Percentiles rank a stretch among this genome's conserved stretches.
Conservation (phyloP, 495 filamentous ascomycete species). For the Talaromyces trachyspermus region DNA sequence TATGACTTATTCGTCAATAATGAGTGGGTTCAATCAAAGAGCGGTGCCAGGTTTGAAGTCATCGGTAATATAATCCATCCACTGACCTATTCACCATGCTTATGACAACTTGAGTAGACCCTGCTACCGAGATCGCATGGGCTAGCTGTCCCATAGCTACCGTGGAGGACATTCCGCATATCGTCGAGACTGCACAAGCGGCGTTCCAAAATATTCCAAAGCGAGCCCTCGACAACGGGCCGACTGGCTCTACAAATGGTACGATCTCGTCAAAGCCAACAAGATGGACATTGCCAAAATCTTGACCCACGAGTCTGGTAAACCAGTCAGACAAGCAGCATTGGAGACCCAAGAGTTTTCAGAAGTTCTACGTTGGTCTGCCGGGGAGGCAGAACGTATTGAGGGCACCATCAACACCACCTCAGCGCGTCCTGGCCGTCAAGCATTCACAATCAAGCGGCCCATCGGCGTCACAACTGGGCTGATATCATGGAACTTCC, state of each 20-base stretch:
- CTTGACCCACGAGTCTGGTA: conserved; percentile 42
- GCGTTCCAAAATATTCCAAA: conserved; percentile 58
- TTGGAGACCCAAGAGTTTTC: conserved; percentile 41
- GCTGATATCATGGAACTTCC: conserved; percentile 40
- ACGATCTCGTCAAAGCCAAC: conserved; percentile 26
- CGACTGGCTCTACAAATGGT: conserved; percentile 16
- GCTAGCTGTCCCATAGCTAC: conserved; percentile 55
- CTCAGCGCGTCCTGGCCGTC: conserved; percentile 24
- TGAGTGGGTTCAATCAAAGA: conserved; percentile 56
- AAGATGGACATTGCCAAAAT: conserved; percentile 39
- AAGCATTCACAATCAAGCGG: conserved; percentile 43
- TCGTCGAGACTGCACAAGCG: conserved; percentile 49
- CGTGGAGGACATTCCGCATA: conserved; percentile 52
- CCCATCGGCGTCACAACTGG: conserved; percentile 38
- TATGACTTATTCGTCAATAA: conserved; percentile 54
- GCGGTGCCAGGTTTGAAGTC: conserved; percentile 59
- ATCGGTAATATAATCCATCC: conserved; percentile 34
- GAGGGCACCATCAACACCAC: conserved; percentile 29
- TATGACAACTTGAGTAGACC: conserved; percentile 36
- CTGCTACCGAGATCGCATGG: conserved; percentile 57
- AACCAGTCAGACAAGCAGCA: conserved; percentile 35
- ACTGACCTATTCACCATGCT: background rate
- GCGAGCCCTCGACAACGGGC: conserved; percentile 26
- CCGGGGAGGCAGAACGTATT: conserved; percentile 42
- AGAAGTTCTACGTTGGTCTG: conserved; percentile 45